phyloP scores from a whole-genome alignment of 2,329 filamentous ascomycete genomes.

The Alternaria triticimaculans region DNA sequence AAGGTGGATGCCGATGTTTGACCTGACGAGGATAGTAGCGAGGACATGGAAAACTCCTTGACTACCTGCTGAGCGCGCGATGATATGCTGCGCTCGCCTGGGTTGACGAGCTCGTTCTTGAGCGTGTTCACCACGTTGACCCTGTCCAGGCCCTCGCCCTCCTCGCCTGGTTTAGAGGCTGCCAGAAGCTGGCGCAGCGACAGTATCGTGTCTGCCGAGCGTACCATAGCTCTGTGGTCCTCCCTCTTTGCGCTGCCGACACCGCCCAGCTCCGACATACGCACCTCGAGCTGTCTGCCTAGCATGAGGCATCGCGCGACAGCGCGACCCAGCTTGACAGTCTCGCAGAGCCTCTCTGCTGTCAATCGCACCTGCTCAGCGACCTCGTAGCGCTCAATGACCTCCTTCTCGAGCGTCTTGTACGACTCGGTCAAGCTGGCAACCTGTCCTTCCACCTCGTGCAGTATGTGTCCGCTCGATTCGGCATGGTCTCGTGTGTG shows the following conservation, averaged over 20 bases:
- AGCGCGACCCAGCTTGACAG: constrained; percentile 75
- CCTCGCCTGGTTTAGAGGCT: constrained; percentile 71
- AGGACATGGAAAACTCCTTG: constrained; percentile 80
- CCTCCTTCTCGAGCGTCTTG: constrained; percentile 82
- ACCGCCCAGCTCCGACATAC: constrained; percentile 73
- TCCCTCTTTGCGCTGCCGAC: constrained; percentile 62
- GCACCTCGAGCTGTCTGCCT: constrained; percentile 85
- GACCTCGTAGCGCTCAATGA: constrained; percentile 82
- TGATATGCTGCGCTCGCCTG: constrained; percentile 76
- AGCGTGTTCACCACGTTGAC: constrained; percentile 76
- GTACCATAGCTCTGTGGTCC: constrained; percentile 79
- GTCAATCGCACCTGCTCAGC: constrained; percentile 83
- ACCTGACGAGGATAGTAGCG: constrained; percentile 50
- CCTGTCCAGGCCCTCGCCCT: constrained; percentile 76
- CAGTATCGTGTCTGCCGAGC: constrained; percentile 80
- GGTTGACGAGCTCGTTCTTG: constrained; percentile 71
- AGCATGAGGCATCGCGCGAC: constrained; percentile 81
- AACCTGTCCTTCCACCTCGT: constrained; percentile 81
- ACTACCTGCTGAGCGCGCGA: constrained; percentile 78
- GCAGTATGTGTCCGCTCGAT: constrained; percentile 74
- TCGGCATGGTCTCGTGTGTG: constrained; percentile 78
- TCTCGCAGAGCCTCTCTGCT: constrained; percentile 79
- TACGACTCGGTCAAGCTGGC: constrained; percentile 83
- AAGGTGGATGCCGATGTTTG: constrained; percentile 56
- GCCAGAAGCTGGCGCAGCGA: constrained; percentile 76